Conservation (phyloP, 768 basidiomycete species). For the Suillus paluster region DNA sequence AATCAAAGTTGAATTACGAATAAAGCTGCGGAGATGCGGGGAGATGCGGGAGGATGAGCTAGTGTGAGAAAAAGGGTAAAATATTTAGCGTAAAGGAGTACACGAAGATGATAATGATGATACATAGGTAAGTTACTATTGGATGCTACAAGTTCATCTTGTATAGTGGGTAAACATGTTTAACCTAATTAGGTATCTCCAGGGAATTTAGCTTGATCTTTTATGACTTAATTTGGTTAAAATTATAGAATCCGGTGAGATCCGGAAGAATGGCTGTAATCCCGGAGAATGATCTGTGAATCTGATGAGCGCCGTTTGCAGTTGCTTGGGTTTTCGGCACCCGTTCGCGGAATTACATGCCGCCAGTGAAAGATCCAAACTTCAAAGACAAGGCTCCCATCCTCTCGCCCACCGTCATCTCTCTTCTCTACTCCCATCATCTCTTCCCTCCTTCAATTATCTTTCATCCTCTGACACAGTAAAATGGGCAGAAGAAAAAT, state of each 20-base stretch:
- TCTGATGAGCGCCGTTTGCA: constrained; percentile 42
- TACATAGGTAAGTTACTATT: constrained; percentile 12
- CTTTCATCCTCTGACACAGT: constrained; percentile 3
- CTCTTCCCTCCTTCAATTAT: constrained; percentile 7
- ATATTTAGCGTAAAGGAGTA: no score
- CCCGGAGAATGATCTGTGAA: constrained; percentile 31
- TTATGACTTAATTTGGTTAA: neutral
- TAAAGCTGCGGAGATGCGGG: constrained; percentile 27
- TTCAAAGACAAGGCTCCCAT: constrained; percentile 40
- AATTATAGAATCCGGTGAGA: constrained; percentile 30
- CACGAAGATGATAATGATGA: constrained; percentile 14
- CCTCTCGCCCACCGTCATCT: constrained; percentile 23
- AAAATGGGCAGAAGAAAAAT: constrained; percentile 80
- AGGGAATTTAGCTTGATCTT: constrained; percentile 16
- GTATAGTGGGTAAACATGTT: no score
- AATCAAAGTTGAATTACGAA: constrained; percentile 17
- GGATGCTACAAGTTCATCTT: constrained; percentile 10
- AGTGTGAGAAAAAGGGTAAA: constrained; percentile 22
- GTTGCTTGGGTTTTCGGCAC: constrained; percentile 39
- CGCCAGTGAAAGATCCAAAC: constrained; percentile 39
- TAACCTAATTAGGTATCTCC: constrained; percentile 12
- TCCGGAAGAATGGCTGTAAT: constrained; percentile 24
- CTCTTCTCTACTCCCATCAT: constrained; percentile 27
- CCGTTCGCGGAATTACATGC: constrained; percentile 43
- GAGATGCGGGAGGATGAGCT: constrained; percentile 21